Evolutionary conservation across 1,139 yeast species (phyloP), one percentile per base, ranked within the genome.

Genomic region (Zygoascus hellenicus): DNA sequence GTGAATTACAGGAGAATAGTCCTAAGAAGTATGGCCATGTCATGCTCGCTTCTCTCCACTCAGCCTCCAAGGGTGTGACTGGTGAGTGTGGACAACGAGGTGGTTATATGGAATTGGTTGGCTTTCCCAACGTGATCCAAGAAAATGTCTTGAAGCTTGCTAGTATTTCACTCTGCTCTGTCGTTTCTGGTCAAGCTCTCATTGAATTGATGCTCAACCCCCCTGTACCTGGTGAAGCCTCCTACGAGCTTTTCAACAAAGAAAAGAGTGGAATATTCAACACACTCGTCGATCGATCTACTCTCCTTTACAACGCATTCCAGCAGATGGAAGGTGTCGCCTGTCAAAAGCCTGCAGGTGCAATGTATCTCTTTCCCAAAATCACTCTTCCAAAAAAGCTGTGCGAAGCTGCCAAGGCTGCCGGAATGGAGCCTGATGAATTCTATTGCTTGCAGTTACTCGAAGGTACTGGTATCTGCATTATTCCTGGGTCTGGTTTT

Each of bases 51-150:
- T 90, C 97, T 1, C 72, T 92, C 56, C 97, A 92, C 66, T 89
- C 97, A 13, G 89, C 95, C 35, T 90, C 97, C 15, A 92, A 92
- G 70, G 98, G 98, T 64, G 87, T 89, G 60, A 78, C 89, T 57
- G 99, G 98, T 51, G 98, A 92, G 70, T 92, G 98, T 74, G 98
- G 98, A 50, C 98, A 92, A 71, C 82, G 98, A 68, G 98, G 97
- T 60, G 98, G 99, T 3, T 94, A 90, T 72, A 86, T 92, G 95
- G 98, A 92, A 68, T 70, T 90, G 11, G 77, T 82, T 13, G 96
- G 96, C 1, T 86, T 92, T 67, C 70, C 76, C 22, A 72, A 73
- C 3, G 90, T 83, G 43, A 83, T 90, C 14, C 72, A 74, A 58
- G 84, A 79, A 37, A 75, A 85, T 47, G 74, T 92, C 46, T 74